Evolutionary conservation across 2,329 filamentous ascomycete species (phyloP).

Genomic region (Apiospora marii): DNA sequence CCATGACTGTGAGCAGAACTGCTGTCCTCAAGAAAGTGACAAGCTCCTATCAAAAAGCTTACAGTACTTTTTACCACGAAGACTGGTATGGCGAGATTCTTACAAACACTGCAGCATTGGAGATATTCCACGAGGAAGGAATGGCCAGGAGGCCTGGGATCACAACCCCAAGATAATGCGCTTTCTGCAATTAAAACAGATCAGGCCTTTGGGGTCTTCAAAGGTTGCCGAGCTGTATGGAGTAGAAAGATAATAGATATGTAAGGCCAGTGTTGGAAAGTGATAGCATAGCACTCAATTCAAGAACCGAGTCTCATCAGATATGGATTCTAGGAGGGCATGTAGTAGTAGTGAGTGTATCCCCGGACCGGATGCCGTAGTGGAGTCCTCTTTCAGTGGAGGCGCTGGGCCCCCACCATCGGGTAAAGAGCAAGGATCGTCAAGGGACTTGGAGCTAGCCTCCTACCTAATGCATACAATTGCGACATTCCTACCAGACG

Average conservation of each 20-base stretch:
- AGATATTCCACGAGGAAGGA: neutral
- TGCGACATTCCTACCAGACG: neutral
- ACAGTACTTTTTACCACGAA: neutral
- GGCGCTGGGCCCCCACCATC: conserved; percentile 1
- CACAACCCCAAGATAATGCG: neutral
- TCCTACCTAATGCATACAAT: neutral
- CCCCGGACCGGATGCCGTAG: conserved; percentile 4
- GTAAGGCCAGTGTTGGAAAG: no score
- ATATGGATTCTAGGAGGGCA: no score
- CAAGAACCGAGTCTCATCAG: no score
- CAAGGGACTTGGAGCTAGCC: neutral
- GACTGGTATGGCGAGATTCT: neutral
- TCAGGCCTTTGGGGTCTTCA: neutral
- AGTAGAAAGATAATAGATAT: neutral
- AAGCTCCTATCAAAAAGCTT: neutral
- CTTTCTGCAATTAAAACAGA: neutral
- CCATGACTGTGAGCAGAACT: no score
- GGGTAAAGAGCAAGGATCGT: neutral
- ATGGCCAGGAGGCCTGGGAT: neutral
- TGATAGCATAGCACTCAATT: no score
- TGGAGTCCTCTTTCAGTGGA: neutral
- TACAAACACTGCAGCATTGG: neutral
- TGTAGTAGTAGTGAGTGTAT: neutral
- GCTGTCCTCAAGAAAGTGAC: neutral
- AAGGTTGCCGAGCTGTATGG: neutral